phyloP scores from a whole-genome alignment of 2,329 filamentous ascomycete species.

The Neocucurbitaria cava region DNA sequence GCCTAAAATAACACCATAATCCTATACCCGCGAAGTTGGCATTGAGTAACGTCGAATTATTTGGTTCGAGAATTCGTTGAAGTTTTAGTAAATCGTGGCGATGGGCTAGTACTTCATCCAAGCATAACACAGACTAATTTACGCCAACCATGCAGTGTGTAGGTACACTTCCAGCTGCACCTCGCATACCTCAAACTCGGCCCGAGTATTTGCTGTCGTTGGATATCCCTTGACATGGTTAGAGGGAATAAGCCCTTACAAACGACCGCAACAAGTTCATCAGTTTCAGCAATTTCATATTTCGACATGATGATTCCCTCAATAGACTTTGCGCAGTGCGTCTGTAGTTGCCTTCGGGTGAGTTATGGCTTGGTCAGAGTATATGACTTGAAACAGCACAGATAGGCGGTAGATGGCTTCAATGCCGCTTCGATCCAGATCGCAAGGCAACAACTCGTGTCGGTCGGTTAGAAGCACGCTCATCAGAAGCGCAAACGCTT shows the following conservation, averaged over 20 bases:
- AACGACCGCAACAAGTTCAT: neutral
- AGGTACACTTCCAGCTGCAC: neutral
- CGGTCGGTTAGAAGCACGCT: neutral
- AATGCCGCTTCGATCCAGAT: neutral
- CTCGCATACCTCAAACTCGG: neutral
- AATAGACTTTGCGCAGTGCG: neutral
- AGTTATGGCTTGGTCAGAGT: neutral
- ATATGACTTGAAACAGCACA: neutral
- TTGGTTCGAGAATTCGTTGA: neutral
- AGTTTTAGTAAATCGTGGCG: neutral
- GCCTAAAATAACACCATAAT: neutral
- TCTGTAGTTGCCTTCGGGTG: neutral
- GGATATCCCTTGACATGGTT: neutral
- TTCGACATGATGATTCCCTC: neutral
- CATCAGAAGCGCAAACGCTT: neutral
- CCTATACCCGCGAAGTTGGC: neutral
- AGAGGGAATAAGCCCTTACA: neutral
- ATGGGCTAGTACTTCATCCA: neutral
- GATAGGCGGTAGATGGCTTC: neutral
- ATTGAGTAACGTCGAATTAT: neutral
- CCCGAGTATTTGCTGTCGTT: neutral
- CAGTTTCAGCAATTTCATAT: neutral
- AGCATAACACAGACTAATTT: neutral
- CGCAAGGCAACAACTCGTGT: neutral
- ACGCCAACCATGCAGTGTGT: neutral